Percentiles rank a stretch among this genome's conserved stretches.
Evolutionary conservation across 805 yeast genomes (phyloP).

Genomic region (Wickerhamiella sergipiensis): DNA sequence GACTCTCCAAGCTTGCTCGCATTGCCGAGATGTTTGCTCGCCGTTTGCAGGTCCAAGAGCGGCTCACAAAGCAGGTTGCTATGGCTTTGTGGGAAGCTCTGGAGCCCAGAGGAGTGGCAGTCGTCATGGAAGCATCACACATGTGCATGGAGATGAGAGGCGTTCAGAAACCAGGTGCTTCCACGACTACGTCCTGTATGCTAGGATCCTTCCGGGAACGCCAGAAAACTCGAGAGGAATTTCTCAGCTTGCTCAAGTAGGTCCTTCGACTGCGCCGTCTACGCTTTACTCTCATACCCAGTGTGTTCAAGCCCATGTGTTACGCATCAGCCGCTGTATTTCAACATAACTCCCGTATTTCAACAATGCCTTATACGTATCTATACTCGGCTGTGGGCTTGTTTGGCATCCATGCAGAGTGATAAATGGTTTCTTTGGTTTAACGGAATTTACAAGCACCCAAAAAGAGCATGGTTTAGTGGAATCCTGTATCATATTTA

Average conservation of each 20-base stretch:
- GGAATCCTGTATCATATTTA: too few relatives aligned
- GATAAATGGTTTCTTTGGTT: too few relatives aligned
- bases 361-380: not conserved
- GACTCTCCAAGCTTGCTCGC: constrained; percentile 84
- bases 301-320: not conserved
- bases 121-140: constrained; percentile 92
- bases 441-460: too few relatives aligned
- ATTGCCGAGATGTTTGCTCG: constrained; percentile 95
- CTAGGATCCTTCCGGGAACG: constrained; percentile 88
- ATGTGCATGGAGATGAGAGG: constrained; percentile 99
- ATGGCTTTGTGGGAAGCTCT: constrained; percentile 85
- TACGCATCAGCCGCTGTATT: not conserved
- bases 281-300: not conserved
- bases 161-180: constrained; percentile 86
- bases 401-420: too few relatives aligned
- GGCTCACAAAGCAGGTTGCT: constrained; percentile 93
- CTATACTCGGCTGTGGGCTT: too few relatives aligned
- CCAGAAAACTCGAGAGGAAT: constrained; percentile 94
- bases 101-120: constrained; percentile 95
- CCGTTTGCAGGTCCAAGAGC: constrained; percentile 94
- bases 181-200: constrained; percentile 93
- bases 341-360: not conserved
- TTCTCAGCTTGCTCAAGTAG: constrained; percentile 48
- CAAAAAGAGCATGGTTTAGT: too few relatives aligned
- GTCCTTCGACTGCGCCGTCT: not conserved